phyloP scores from a whole-genome alignment of 2,329 filamentous ascomycete species.

The Dichotomopilus funicola region DNA sequence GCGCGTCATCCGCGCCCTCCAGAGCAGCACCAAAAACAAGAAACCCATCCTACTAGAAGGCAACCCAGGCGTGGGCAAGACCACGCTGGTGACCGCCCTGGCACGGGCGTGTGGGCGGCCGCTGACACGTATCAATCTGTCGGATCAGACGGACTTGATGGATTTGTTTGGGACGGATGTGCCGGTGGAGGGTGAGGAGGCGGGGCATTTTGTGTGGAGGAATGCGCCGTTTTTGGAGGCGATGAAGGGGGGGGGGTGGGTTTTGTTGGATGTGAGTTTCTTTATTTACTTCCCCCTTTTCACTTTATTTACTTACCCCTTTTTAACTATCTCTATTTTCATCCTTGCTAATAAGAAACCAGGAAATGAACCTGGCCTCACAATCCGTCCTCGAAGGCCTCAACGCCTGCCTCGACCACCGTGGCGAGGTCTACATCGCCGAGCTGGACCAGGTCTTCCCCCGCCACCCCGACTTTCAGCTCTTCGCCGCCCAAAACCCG shows the following conservation, averaged over 20 bases:
- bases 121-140: conserved; percentile 90
- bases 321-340: neutral
- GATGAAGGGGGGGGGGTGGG: conserved; percentile 96
- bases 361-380: conserved; percentile 95
- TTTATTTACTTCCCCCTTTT: neutral
- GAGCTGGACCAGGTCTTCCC: conserved; percentile 93
- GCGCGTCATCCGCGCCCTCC: conserved; percentile 81
- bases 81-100: conserved; percentile 80
- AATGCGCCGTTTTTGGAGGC: conserved; percentile 93
- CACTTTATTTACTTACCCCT: neutral
- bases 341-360: neutral
- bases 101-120: conserved; percentile 73
- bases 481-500: conserved; percentile 96
- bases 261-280: conserved; percentile 62
- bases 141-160: conserved; percentile 95
- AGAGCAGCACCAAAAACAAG: conserved; percentile 46
- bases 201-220: conserved; percentile 89
- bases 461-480: conserved; percentile 80
- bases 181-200: conserved; percentile 83
- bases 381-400: conserved; percentile 94
- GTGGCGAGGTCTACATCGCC: conserved; percentile 90
- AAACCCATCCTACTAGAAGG: conserved; percentile 95
- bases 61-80: conserved; percentile 97
- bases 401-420: conserved; percentile 93
- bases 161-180: conserved; percentile 96